Conservation (phyloP, 2,329 filamentous ascomycete species). For the Pseudogymnoascus sp. region DNA sequence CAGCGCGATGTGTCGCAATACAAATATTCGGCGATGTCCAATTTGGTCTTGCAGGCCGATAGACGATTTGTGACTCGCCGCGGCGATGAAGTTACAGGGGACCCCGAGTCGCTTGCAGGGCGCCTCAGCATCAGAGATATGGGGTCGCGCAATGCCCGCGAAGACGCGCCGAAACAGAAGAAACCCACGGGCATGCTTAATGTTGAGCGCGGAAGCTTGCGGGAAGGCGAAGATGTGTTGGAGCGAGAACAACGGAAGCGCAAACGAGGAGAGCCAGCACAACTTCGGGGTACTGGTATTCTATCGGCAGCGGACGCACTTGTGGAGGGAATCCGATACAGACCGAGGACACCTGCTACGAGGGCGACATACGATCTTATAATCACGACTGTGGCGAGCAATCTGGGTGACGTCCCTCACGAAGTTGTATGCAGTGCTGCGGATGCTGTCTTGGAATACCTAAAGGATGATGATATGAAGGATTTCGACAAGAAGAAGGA, state of each 20-base stretch:
- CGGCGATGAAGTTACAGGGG: slow-evolving; percentile 89
- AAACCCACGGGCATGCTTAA: slow-evolving; percentile 53
- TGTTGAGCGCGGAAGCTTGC: slow-evolving; percentile 65
- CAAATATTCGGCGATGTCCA: slow-evolving; percentile 99
- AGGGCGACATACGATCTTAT: slow-evolving; percentile 92
- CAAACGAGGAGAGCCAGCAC: slow-evolving; percentile 64
- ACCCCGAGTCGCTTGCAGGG: slow-evolving; percentile 93
- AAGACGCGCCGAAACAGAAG: slow-evolving; percentile 72
- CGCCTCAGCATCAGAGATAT: slow-evolving; percentile 91
- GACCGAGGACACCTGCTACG: slow-evolving; percentile 83
- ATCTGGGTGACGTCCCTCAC: slow-evolving; percentile 85
- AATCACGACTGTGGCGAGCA: slow-evolving; percentile 77
- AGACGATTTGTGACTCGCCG: slow-evolving; percentile 87
- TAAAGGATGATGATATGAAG: slow-evolving; percentile 93
- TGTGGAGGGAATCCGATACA: slow-evolving; percentile 86
- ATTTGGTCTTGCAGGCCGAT: slow-evolving; percentile 99
- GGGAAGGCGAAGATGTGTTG: slow-evolving; percentile 76
- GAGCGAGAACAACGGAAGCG: slow-evolving; percentile 79
- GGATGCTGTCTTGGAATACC: slow-evolving; percentile 78
- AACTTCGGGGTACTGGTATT: slow-evolving; percentile 65
- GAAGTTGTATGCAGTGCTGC: slow-evolving; percentile 89
- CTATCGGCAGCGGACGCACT: slow-evolving; percentile 76
- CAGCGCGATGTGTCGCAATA: slow-evolving; percentile 86
- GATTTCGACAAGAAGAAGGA: slow-evolving; percentile 98
- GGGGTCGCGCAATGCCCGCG: slow-evolving; percentile 74